Percentiles rank a stretch among this genome's conserved stretches.
Evolutionary conservation across 2,329 filamentous ascomycete genomes (phyloP).

Genomic region (Fusarium sororula): DNA sequence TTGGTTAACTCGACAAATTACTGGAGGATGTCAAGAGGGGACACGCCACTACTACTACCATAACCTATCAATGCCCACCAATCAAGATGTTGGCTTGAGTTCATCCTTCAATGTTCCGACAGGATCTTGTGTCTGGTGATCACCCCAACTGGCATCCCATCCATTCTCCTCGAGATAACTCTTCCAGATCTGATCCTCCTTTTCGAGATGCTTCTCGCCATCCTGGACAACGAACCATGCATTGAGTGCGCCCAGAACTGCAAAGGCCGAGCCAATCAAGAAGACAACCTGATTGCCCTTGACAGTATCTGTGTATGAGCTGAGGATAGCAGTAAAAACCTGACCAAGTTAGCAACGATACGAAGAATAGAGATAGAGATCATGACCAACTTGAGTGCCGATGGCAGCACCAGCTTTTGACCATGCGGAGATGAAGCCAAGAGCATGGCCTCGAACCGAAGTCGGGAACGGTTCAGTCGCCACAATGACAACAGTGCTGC

Average conservation of each 20-base stretch:
- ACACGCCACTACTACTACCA: not conserved
- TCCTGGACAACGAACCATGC: slow-evolving; percentile 7
- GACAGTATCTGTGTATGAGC: not conserved
- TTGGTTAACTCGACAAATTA: not conserved
- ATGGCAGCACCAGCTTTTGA: slow-evolving; percentile 8
- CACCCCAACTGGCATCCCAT: slow-evolving; percentile 1
- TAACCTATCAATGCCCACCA: rapidly evolving
- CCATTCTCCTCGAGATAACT: not conserved
- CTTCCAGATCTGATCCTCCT: slow-evolving; percentile 10
- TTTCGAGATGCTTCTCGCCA: not conserved
- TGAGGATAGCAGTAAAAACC: not conserved
- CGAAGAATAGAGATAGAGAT: rapidly evolving
- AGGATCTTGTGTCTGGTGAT: not conserved
- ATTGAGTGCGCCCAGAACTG: not conserved
- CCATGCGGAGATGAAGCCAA: not conserved
- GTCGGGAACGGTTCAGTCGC: slow-evolving; percentile 9
- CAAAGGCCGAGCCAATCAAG: not conserved
- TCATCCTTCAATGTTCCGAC: not conserved
- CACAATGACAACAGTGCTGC: not conserved
- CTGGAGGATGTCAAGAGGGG: not conserved
- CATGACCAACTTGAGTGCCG: not conserved
- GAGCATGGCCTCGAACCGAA: not conserved
- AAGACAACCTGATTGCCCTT: slow-evolving; percentile 3
- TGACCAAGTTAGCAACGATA: not conserved
- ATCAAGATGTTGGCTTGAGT: not conserved